phyloP scores from a whole-genome alignment of 1,139 yeast genomes.

The Sugiyamaella japonica region DNA sequence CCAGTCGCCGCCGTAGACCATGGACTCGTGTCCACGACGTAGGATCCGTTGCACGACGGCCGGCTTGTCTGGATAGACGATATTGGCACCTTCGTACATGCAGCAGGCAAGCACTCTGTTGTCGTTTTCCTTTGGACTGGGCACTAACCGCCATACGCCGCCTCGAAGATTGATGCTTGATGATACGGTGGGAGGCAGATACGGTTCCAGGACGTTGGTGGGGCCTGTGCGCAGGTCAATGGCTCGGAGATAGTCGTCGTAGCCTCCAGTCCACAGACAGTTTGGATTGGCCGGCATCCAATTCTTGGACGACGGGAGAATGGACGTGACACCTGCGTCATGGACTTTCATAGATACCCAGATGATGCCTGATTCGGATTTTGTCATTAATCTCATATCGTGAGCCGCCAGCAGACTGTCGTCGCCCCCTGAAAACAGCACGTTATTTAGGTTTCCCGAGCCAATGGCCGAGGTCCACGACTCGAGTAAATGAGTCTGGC shows the following conservation, averaged over 20 bases:
- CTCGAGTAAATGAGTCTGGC: slow-evolving; percentile 61
- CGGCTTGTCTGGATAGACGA: slow-evolving; percentile 47
- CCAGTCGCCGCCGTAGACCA: slow-evolving; percentile 98
- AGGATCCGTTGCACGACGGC: slow-evolving; percentile 49
- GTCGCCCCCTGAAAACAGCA: slow-evolving; percentile 88
- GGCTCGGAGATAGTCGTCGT: slow-evolving; percentile 74
- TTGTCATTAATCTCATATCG: slow-evolving; percentile 53
- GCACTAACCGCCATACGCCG: slow-evolving; percentile 91
- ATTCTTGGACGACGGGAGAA: slow-evolving; percentile 46
- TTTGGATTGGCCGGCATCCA: slow-evolving; percentile 44
- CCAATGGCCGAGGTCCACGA: slow-evolving; percentile 91
- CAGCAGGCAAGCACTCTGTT: slow-evolving; percentile 66
- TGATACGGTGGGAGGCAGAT: slow-evolving; percentile 51
- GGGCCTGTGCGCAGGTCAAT: slow-evolving; percentile 64
- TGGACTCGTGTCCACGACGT: slow-evolving; percentile 78
- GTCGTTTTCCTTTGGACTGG: slow-evolving; percentile 50
- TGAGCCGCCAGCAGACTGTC: slow-evolving; percentile 76
- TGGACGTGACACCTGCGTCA: slow-evolving; percentile 86
- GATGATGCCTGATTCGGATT: slow-evolving; percentile 39
- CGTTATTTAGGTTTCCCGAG: slow-evolving; percentile 51
- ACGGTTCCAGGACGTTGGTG: slow-evolving; percentile 44
- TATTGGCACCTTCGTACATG: slow-evolving; percentile 93
- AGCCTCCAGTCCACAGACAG: slow-evolving; percentile 80
- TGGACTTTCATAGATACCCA: slow-evolving; percentile 66
- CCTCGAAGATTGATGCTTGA: slow-evolving; percentile 67